phyloP scores from a whole-genome alignment of 306 rosid species.

The Vigna reflexopilosa region DNA sequence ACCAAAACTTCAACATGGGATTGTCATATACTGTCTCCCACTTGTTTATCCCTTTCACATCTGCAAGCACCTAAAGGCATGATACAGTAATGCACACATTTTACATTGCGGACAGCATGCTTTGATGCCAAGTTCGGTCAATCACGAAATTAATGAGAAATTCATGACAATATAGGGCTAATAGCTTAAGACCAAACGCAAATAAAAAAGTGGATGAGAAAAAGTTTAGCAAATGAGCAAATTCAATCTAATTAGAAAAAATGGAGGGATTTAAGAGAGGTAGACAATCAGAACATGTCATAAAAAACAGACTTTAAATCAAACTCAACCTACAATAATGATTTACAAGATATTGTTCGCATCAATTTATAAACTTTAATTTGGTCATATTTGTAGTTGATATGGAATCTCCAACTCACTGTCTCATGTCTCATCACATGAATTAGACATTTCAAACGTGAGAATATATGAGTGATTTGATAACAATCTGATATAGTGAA shows the following conservation, averaged over 20 bases:
- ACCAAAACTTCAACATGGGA: slow-evolving; percentile 5
- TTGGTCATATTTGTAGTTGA: no score
- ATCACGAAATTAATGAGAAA: background rate
- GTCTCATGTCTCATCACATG: no score
- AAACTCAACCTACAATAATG: no score
- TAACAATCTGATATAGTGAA: no score
- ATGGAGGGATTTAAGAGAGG: slow-evolving; percentile 5
- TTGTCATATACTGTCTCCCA: background rate
- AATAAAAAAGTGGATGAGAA: background rate
- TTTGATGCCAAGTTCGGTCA: background rate
- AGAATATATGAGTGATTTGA: no score
- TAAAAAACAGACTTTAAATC: no score
- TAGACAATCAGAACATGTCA: background rate
- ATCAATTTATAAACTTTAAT: no score
- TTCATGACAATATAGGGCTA: no score
- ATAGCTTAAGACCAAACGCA: background rate
- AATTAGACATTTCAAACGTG: no score
- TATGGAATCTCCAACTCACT: no score
- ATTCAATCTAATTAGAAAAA: background rate
- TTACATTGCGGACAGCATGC: background rate
- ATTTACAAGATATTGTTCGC: no score
- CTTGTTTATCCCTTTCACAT: background rate
- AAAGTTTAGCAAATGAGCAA: background rate
- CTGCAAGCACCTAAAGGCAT: slow-evolving; percentile 10
- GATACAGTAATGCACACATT: background rate